A percentile compares a stretch with the other conserved stretches of the same genome.
Evolutionary conservation across 208 protist genomes (phyloP).

Genomic region (Trypanosoma scelopori): DNA sequence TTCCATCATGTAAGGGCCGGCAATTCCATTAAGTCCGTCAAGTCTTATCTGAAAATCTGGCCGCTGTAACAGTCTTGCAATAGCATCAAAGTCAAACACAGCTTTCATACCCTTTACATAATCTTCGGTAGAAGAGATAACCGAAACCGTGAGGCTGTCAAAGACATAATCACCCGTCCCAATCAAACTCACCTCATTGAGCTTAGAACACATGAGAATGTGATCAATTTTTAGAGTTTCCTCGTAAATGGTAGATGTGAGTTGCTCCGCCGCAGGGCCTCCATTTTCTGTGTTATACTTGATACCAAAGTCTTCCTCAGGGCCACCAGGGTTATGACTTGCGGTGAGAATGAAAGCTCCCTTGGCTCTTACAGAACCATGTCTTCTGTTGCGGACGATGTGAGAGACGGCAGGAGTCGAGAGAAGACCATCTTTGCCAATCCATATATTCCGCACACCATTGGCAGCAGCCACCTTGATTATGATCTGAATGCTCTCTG

Average conservation of each 20-base stretch:
- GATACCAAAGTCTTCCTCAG: slow-evolving; percentile 97
- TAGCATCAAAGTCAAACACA: slow-evolving; percentile 94
- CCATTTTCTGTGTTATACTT: slow-evolving; percentile 98
- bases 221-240: slow-evolving; percentile 74
- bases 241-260: slow-evolving; percentile 95
- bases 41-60: slow-evolving; percentile 89
- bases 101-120: slow-evolving; percentile 91
- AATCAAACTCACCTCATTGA: slow-evolving; percentile 57
- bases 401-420: slow-evolving; percentile 97
- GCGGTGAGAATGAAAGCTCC: slow-evolving; percentile 98
- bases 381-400: slow-evolving; percentile 83
- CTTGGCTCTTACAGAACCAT: slow-evolving; percentile 40
- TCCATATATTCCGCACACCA: slow-evolving; percentile 82
- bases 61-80: slow-evolving; percentile 70
- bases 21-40: slow-evolving; percentile 95
- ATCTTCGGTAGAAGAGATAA: slow-evolving; percentile 92
- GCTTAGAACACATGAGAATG: slow-evolving; percentile 50
- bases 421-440: slow-evolving; percentile 93
- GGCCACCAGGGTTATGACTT: slow-evolving; percentile 98
- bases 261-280: slow-evolving; percentile 93
- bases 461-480: slow-evolving; percentile 94
- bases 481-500: slow-evolving; percentile 94
- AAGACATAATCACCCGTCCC: slow-evolving; percentile 46
- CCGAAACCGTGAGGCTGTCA: slow-evolving; percentile 76
- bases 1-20: slow-evolving; percentile 91